A percentile compares a stretch with the other conserved stretches of the same genome.
Evolutionary conservation across 2,329 filamentous ascomycete species (phyloP).

Genomic region (Fusarium sp.): DNA sequence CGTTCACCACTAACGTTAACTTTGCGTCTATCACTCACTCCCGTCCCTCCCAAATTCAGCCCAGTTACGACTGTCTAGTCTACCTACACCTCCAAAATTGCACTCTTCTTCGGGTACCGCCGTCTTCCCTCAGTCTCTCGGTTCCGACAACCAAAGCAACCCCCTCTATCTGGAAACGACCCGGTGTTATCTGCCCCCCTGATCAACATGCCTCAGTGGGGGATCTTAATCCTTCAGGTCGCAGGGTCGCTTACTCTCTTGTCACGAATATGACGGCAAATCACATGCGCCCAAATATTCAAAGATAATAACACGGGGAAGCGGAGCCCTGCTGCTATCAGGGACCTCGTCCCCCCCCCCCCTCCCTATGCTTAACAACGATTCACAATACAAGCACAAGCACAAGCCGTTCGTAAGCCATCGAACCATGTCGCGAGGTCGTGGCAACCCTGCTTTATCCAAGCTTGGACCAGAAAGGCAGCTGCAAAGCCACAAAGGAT

Average conservation of each 20-base stretch:
- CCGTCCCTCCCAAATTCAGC: slow-evolving; percentile 33
- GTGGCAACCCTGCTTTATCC: slow-evolving; percentile 13
- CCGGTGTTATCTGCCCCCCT: no score
- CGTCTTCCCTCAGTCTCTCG: slow-evolving; percentile 24
- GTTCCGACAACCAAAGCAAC: slow-evolving; percentile 23
- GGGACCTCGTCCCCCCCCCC: slow-evolving; percentile 11
- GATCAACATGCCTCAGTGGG: neutral
- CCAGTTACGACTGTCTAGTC: slow-evolving; percentile 5
- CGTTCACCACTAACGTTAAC: slow-evolving; percentile 32
- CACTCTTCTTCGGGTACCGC: slow-evolving; percentile 20
- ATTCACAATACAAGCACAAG: neutral
- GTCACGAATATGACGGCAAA: slow-evolving; percentile 4
- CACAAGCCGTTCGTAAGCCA: slow-evolving; percentile 31
- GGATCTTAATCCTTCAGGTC: neutral
- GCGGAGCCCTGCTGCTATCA: slow-evolving; percentile 26
- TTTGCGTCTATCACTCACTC: slow-evolving; percentile 23
- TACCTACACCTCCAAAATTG: neutral
- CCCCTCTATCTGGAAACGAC: neutral
- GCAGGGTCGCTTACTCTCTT: slow-evolving; percentile 13
- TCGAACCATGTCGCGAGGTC: slow-evolving; percentile 26
- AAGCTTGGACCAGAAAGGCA: slow-evolving; percentile 37
- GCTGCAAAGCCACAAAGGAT: slow-evolving; percentile 26
- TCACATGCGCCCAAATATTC: slow-evolving; percentile 18
- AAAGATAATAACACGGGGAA: slow-evolving; percentile 36
- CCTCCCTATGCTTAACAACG: neutral